These are phyloP conservation scores for Ascochyta pisi DNA, from an alignment of 2,329 filamentous ascomycete genomes.

Conservation along the genomic window DNA sequence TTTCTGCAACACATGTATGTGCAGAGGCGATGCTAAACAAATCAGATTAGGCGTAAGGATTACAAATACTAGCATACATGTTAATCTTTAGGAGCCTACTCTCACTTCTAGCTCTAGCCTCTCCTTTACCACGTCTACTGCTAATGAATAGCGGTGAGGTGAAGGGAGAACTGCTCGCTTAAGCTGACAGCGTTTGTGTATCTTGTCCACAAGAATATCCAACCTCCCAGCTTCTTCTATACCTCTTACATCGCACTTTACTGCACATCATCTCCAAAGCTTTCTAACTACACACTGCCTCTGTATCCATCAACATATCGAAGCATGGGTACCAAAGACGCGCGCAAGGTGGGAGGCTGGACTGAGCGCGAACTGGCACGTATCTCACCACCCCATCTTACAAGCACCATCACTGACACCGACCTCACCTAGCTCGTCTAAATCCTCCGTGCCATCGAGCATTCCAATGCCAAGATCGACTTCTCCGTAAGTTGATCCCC, in stretches of 20 bases:
- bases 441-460: constrained; percentile 21
- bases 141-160: not conserved
- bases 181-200: not conserved
- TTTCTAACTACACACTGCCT: no score
- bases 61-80: no score
- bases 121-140: not conserved
- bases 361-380: constrained; percentile 25
- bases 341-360: constrained; percentile 19
- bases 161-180: not conserved
- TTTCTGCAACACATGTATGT: no score
- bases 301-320: not conserved
- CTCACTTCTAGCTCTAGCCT: no score
- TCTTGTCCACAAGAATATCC: not conserved
- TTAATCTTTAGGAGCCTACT: no score
- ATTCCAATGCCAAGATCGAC: constrained; percentile 23
- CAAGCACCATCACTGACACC: not conserved
- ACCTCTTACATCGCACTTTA: no score
- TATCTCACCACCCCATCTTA: not conserved
- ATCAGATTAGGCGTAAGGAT: no score
- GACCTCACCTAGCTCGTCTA: constrained; percentile 22
- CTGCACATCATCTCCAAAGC: no score
- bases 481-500: constrained; percentile 16
- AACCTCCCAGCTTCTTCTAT: no score
- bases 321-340: constrained; percentile 15
- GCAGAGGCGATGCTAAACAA: no score